phyloP scores from a whole-genome alignment of 441 rosid species.

The Macaranga tanarius region DNA sequence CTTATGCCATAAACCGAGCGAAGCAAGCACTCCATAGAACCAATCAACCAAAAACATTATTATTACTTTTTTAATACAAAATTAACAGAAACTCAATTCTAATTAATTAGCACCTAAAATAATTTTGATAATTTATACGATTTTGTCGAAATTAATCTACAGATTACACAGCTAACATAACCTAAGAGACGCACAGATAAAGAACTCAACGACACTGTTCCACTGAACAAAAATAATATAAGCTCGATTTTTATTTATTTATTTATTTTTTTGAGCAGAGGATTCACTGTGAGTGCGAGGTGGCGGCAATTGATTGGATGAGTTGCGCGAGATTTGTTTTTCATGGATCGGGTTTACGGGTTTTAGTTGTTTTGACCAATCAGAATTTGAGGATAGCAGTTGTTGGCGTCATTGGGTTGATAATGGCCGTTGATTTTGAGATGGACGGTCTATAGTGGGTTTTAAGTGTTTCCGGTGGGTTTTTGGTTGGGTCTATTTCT shows the following conservation, averaged over 20 bases:
- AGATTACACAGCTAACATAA: too few species aligned
- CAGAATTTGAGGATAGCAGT: conserved; percentile 8
- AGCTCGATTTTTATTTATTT: too few species aligned
- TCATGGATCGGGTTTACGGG: conserved; percentile 18
- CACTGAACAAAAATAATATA: too few species aligned
- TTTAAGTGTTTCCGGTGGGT: conserved; percentile 1
- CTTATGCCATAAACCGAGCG: conserved; percentile 78
- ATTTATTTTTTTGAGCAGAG: too few species aligned
- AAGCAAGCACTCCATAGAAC: conserved; percentile 73
- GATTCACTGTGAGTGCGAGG: not conserved
- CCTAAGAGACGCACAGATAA: too few species aligned
- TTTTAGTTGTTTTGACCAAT: conserved; percentile 26
- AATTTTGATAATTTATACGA: too few species aligned
- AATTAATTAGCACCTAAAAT: too few species aligned
- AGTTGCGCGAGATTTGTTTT: not conserved
- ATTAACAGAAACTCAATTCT: too few species aligned
- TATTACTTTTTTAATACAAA: not conserved
- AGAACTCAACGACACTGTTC: too few species aligned
- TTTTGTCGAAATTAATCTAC: too few species aligned
- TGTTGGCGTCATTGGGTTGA: conserved; percentile 11
- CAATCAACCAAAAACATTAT: conserved; percentile 74
- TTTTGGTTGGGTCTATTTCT: not conserved
- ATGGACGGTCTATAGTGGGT: conserved; percentile 4
- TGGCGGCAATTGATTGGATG: conserved; percentile 10
- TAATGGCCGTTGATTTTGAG: conserved; percentile 9